These are phyloP conservation scores for Neofusicoccum laricinum DNA, from an alignment of 2,329 filamentous ascomycete genomes.

Conservation along the genomic window DNA sequence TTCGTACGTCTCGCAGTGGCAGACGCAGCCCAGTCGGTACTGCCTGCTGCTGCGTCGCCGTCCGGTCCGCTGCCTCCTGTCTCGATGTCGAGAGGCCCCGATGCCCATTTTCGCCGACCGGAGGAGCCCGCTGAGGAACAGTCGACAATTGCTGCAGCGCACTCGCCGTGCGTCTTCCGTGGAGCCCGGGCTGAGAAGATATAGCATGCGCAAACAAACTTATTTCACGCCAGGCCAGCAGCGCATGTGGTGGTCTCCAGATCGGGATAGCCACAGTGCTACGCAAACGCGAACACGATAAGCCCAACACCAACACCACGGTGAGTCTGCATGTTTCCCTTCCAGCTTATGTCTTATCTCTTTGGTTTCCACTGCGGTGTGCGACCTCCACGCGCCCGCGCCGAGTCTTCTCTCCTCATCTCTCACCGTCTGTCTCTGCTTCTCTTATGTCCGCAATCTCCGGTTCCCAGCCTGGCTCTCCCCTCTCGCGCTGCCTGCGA, in stretches of 20 bases:
- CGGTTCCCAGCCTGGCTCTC: neutral
- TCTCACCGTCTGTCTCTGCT: neutral
- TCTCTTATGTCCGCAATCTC: constrained; percentile 4
- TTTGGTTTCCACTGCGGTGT: neutral
- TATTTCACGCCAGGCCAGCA: neutral
- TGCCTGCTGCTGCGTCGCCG: neutral
- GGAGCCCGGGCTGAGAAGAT: neutral
- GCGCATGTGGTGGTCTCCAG: neutral
- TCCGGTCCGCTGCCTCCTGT: neutral
- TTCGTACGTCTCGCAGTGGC: neutral
- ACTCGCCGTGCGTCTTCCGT: neutral
- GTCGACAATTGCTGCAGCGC: neutral
- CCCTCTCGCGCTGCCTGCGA: neutral
- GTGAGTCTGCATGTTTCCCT: neutral
- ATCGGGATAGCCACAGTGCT: neutral
- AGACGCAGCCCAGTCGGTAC: neutral
- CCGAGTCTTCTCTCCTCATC: neutral
- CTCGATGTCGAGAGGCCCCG: neutral
- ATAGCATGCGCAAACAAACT: neutral
- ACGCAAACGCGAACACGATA: neutral
- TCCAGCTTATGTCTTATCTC: neutral
- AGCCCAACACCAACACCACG: neutral
- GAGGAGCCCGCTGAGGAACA: neutral
- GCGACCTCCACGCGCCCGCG: no score
- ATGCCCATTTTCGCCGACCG: neutral